phyloP scores from a whole-genome alignment of 352 stramenopile genomes.

The Pythium rhizo-oryzae region DNA sequence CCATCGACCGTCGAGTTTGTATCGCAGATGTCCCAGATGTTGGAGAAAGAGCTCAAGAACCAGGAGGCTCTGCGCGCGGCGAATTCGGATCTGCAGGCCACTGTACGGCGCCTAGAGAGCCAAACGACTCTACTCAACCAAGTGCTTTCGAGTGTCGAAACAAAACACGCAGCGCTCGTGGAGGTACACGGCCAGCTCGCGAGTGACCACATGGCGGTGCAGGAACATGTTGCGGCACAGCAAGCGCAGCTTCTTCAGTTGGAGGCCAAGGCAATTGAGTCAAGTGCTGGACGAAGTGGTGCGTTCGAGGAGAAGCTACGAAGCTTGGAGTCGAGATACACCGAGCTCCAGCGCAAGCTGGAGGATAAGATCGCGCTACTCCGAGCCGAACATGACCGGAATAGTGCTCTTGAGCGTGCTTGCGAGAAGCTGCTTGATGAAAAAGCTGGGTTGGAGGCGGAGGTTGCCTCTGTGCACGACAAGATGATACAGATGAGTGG shows the following conservation, averaged over 20 bases:
- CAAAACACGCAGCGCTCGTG: conserved; percentile 38
- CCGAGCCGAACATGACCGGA: conserved; percentile 21
- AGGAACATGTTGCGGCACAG: conserved; percentile 36
- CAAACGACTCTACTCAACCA: conserved; percentile 44
- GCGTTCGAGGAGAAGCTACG: conserved; percentile 50
- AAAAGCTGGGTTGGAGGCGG: conserved; percentile 40
- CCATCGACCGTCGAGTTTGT: not conserved
- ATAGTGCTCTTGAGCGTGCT: conserved; percentile 9
- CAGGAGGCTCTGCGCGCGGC: conserved; percentile 37
- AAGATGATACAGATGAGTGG: conserved; percentile 52
- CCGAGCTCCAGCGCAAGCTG: conserved; percentile 28
- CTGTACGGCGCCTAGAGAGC: conserved; percentile 34
- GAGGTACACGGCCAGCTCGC: conserved; percentile 36
- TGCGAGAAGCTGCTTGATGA: conserved; percentile 34
- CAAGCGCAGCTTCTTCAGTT: conserved; percentile 30
- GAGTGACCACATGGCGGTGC: conserved; percentile 34
- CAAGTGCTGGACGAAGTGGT: conserved; percentile 14
- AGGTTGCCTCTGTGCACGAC: conserved; percentile 43
- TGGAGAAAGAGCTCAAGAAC: conserved; percentile 52
- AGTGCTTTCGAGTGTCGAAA: conserved; percentile 41
- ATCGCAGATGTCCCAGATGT: conserved; percentile 46
- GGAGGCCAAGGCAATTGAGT: not conserved
- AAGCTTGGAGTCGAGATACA: conserved; percentile 38
- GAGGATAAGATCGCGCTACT: conserved; percentile 18
- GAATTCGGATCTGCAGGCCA: conserved; percentile 35